Base-by-base conservation (phyloP, 1,139 yeast genomes). In the Magnusiomyces paraingens region DNA sequence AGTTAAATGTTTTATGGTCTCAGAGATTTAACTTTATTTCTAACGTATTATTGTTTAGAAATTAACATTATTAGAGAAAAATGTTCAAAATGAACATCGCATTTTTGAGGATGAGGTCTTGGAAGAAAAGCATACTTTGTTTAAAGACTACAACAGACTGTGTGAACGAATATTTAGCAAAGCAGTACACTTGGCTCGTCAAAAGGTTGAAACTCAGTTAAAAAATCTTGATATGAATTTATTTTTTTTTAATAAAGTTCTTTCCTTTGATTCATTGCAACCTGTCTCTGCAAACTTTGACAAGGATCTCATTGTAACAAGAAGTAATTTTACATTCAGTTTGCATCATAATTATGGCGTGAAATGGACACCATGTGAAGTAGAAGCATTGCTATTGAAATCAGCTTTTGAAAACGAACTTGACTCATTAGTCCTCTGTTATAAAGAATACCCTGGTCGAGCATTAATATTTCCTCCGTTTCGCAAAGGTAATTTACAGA, bases 391-490 rank as follows among this genome's bases (percentile, higher is more conserved):
- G 58, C 66, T 18, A 68, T 68, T 10, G 72, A 70, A 54, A 55
- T 4, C 50, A 62, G 51, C 40, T 67, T 53, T 54, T 60, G 32
- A 22, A 49, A 59, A 32, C 59, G 61, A 38, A 59, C 62, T 3
- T 63, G 69, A 49, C 20, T 51, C 53, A 35, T 56, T 73, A 22
- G 75, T 71, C 1, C 56, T 73, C 20, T 71, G 74, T 55, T 64
- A 66, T 32, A 60, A 70, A 15, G 68, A 68, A 49, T 62, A 66
- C 45, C 61, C 72, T 3, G 73, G 73, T 2, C 61, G 72, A 45
- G 64, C 69, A 2, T 59, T 73, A 44, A 55, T 73, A 49, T 73
- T 72, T 57, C 69, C 70, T 11, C 61, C 70, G 4, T 61, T 73
- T 42, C 63, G 69, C 39, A 55, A 57, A 5, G 66, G 66, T 18